Conservation (phyloP, 345 rosid species). For the Eucalyptus cloeziana region DNA sequence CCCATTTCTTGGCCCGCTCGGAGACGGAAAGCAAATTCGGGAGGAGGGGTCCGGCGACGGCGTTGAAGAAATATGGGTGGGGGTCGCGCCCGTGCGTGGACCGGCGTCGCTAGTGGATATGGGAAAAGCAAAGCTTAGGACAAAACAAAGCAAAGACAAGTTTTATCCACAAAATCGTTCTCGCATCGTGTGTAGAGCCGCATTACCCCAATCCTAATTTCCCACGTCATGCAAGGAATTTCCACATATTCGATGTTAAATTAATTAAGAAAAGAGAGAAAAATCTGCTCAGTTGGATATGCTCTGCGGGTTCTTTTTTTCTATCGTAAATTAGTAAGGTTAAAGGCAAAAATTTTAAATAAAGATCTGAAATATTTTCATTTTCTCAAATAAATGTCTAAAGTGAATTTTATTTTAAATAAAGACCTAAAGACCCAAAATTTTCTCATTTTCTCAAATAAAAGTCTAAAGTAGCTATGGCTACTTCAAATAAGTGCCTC, state of each 20-base stretch:
- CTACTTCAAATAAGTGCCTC: fast-evolving
- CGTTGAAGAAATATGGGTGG: background rate
- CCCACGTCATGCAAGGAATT: too few species aligned
- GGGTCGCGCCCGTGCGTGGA: background rate
- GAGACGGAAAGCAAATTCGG: background rate
- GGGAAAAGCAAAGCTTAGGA: background rate
- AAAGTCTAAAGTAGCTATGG: fast-evolving
- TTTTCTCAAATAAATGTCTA: fast-evolving
- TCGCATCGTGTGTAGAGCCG: background rate
- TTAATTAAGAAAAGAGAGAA: too few species aligned
- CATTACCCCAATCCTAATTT: background rate
- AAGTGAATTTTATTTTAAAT: too few species aligned
- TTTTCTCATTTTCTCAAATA: fast-evolving
- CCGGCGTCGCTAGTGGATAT: background rate
- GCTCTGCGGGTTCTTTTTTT: background rate
- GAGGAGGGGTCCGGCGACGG: background rate
- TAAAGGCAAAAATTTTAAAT: too few species aligned
- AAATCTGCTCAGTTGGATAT: background rate
- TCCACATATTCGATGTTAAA: too few species aligned
- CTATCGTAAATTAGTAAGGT: fast-evolving
- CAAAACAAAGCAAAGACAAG: background rate
- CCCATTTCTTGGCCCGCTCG: slow-evolving; percentile 6
- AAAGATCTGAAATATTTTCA: fast-evolving
- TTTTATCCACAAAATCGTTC: background rate
- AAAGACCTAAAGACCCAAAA: fast-evolving